These are phyloP conservation scores for Mortierella sp. DNA, from an alignment of 371 early-diverging fungal genomes.

Conservation along the genomic window DNA sequence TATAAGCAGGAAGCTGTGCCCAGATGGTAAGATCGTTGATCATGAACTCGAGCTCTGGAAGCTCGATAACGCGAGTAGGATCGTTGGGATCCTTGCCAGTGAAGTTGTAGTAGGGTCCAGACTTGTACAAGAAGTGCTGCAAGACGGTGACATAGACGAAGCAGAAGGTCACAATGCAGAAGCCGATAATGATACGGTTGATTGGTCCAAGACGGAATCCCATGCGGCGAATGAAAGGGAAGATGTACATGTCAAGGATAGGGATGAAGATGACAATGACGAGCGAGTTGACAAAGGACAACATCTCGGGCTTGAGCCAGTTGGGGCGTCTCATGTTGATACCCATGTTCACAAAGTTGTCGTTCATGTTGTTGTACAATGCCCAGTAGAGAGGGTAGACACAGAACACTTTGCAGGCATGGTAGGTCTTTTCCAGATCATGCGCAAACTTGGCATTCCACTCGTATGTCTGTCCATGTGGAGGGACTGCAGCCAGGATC, in stretches of 20 bases:
- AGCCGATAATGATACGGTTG: slow-evolving; percentile 77
- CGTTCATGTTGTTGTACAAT: slow-evolving; percentile 78
- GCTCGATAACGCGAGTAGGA: slow-evolving; percentile 16
- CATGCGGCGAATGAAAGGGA: slow-evolving; percentile 71
- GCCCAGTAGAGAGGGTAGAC: slow-evolving; percentile 85
- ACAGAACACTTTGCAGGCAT: slow-evolving; percentile 77
- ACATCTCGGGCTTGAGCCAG: slow-evolving; percentile 72
- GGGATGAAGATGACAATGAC: slow-evolving; percentile 77
- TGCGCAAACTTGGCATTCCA: slow-evolving; percentile 84
- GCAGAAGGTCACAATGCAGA: slow-evolving; percentile 69
- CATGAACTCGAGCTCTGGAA: slow-evolving; percentile 37
- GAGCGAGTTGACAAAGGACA: slow-evolving; percentile 69
- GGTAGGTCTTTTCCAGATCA: slow-evolving; percentile 70
- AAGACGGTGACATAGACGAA: slow-evolving; percentile 78
- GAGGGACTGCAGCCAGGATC: slow-evolving; percentile 55
- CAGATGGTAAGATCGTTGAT: slow-evolving; percentile 68
- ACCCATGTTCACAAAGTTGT: slow-evolving; percentile 80
- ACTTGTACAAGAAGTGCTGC: slow-evolving; percentile 73
- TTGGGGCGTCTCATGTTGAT: slow-evolving; percentile 69
- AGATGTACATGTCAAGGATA: slow-evolving; percentile 72
- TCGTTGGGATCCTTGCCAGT: slow-evolving; percentile 50
- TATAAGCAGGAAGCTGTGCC: slow-evolving; percentile 75
- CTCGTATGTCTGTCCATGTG: slow-evolving; percentile 15
- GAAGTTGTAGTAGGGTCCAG: slow-evolving; percentile 64
- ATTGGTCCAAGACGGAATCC: slow-evolving; percentile 76